Evolutionary conservation across 1,284 basidiomycete species (phyloP), one percentile per base, ranked within the genome.

Genomic region (Austroboletus rostrupii): DNA sequence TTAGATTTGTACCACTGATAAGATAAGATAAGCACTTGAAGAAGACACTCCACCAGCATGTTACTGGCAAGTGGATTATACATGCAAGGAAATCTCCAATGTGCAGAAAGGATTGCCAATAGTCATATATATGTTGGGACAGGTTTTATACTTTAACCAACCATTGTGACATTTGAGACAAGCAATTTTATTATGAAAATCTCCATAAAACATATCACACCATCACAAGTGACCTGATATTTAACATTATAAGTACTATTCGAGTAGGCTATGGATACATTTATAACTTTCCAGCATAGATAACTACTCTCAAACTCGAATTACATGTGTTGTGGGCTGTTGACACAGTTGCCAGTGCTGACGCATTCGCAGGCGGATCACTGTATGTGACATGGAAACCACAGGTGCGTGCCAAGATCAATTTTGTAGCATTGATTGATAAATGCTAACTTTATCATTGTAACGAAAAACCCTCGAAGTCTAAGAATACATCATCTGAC

Each of bases 401-500:
- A n/a, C n/a, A n/a, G n/a, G n/a, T n/a, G n/a, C n/a, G n/a, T n/a
- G n/a, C n/a, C n/a, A n/a, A n/a, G n/a, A n/a, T n/a, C n/a, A n/a
- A n/a, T n/a, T n/a, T n/a, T n/a, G n/a, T n/a, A n/a, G n/a, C n/a
- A n/a, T n/a, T n/a, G n/a, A n/a, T n/a, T n/a, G n/a, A n/a, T n/a
- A n/a, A n/a, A n/a, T n/a, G n/a, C n/a, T n/a, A n/a, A n/a, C 23
- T 26, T 26, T 26, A 7, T 26, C 23, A 26, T 32, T 70, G 69
- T 50, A 83, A 58, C 29, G 76, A 73, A 57, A 89, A 85, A 6
- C 80, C 81, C 10, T 77, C 80, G 61, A 90, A 87, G 63, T 89
- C 85, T 50, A 89, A 64, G 63, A 83, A 89, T 10, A 74, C 82
- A 61, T 89, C 87, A 49, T 85, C 83, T 3, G 85, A 59, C 11